These are phyloP conservation scores for Corchorus capsularis DNA, from an alignment of 345 rosid species.

Conservation along the genomic window DNA sequence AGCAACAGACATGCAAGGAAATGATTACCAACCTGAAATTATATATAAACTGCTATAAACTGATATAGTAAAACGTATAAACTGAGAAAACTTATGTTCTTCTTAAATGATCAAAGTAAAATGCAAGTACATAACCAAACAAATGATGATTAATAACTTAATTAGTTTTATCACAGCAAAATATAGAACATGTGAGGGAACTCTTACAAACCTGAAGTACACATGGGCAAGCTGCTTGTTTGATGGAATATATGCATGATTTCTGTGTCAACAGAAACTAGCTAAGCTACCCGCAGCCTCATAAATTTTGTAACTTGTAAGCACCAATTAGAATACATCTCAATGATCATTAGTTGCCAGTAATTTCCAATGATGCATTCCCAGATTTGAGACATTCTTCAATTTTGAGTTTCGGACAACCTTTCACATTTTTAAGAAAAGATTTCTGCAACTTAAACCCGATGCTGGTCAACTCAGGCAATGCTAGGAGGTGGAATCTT, in stretches of 20 bases:
- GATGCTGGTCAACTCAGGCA: slow-evolving; percentile 37
- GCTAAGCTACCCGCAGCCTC: not conserved
- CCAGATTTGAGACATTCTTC: not conserved
- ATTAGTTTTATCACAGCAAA: not conserved
- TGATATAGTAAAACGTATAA: no score
- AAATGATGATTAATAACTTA: not conserved
- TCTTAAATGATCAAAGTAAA: no score
- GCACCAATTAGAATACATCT: not conserved
- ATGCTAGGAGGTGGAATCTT: slow-evolving; percentile 33
- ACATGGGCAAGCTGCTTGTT: not conserved
- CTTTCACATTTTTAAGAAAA: not conserved
- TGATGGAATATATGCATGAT: not conserved
- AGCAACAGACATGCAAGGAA: no score
- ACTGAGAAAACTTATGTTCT: not conserved
- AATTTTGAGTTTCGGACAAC: not conserved
- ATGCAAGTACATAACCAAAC: not conserved
- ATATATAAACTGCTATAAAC: no score
- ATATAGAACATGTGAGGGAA: not conserved
- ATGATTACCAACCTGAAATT: no score
- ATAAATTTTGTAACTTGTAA: not conserved
- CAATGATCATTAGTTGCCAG: not conserved
- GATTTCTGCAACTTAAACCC: slow-evolving; percentile 28
- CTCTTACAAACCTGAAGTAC: not conserved
- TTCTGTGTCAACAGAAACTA: not conserved
- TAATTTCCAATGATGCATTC: not conserved